Conservation (phyloP, 768 basidiomycete species). For the Trametes elegans region DNA sequence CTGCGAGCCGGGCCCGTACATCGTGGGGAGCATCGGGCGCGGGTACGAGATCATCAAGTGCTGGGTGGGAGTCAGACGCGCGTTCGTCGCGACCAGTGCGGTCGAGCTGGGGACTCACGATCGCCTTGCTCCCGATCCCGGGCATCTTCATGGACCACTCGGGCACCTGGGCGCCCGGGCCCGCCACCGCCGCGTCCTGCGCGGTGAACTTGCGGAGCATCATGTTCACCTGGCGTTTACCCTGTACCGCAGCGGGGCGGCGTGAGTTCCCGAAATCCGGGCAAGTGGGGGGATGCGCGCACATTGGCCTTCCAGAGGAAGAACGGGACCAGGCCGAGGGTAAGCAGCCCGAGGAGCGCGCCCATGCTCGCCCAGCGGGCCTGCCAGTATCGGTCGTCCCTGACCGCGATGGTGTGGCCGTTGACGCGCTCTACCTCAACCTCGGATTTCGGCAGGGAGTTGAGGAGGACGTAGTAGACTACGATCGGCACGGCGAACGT, state of each 20-base stretch:
- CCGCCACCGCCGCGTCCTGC: conserved; percentile 34
- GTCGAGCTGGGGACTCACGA: conserved; percentile 30
- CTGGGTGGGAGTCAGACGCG: conserved; percentile 33
- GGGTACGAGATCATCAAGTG: conserved; percentile 41
- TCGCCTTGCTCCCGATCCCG: conserved; percentile 35
- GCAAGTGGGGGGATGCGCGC: no score
- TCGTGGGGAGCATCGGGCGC: conserved; percentile 27
- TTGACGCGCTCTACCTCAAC: conserved; percentile 20
- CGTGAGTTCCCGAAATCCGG: no score
- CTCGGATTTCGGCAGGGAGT: conserved; percentile 26
- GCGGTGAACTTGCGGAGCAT: conserved; percentile 41
- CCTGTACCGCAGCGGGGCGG: no score
- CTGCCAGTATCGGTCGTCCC: conserved; percentile 30
- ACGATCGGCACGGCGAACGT: conserved; percentile 40
- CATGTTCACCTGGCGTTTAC: conserved; percentile 37
- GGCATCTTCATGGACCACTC: conserved; percentile 44
- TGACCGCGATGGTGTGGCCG: conserved; percentile 5
- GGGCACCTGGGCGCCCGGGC: conserved; percentile 30
- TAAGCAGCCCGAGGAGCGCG: conserved; percentile 36
- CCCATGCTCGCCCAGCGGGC: conserved; percentile 38
- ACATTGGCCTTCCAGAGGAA: conserved; percentile 48
- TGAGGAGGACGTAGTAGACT: conserved; percentile 36
- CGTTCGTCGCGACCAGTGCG: not conserved
- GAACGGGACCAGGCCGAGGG: conserved; percentile 42
- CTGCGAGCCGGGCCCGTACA: conserved; percentile 42